Evolutionary conservation across 2,329 filamentous ascomycete genomes (phyloP).

Genomic region (Ceratocystis cacaofunesta): DNA sequence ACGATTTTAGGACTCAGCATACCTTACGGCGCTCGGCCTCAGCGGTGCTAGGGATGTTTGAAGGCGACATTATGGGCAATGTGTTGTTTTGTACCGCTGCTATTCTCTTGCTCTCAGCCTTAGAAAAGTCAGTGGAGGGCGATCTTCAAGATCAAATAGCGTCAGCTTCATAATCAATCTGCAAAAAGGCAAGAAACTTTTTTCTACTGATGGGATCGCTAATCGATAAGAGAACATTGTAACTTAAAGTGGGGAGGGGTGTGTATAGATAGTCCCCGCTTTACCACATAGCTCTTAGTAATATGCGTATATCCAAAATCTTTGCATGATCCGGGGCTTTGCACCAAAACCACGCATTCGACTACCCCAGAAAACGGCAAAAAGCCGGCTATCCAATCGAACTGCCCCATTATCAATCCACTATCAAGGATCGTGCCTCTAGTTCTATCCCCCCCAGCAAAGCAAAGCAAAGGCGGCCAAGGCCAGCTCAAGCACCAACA

Average conservation of each 20-base stretch:
- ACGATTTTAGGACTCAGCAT: background rate
- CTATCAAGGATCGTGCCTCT: conserved; percentile 9
- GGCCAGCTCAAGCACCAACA: background rate
- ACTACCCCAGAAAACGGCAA: conserved; percentile 9
- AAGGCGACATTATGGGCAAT: conserved; percentile 28
- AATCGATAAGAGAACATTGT: conserved; percentile 11
- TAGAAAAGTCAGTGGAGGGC: background rate
- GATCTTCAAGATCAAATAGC: conserved; percentile 2
- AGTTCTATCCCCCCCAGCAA: background rate
- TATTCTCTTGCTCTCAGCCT: conserved; percentile 2
- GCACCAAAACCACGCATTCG: background rate
- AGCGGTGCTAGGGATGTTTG: conserved; percentile 34
- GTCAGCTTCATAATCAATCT: background rate
- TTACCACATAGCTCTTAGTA: background rate
- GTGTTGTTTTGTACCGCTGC: background rate
- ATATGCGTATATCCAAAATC: background rate
- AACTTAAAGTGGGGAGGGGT: background rate
- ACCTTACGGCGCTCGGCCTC: conserved; percentile 50
- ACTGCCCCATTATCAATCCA: conserved; percentile 10
- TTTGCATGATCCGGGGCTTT: background rate
- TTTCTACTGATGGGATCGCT: conserved; percentile 7
- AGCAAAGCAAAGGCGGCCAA: background rate
- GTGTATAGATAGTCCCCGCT: background rate
- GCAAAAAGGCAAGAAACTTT: conserved; percentile 7
- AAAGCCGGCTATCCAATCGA: conserved; percentile 14